phyloP scores from a whole-genome alignment of 345 rosid genomes.

The Pseudoturritis turrita region DNA sequence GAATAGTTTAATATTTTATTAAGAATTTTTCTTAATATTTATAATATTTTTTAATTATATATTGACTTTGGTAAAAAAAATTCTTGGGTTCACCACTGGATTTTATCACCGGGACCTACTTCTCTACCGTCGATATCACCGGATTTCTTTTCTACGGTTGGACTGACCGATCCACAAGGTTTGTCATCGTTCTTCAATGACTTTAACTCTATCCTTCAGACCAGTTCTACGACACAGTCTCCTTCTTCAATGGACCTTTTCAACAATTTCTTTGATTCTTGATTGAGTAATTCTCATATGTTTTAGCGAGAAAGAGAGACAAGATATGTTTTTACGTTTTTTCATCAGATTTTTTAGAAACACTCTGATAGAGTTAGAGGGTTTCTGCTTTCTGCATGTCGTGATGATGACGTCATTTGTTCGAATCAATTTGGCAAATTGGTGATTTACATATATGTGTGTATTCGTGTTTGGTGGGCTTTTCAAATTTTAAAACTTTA shows the following conservation, averaged over 20 bases:
- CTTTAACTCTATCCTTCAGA: constrained; percentile 47
- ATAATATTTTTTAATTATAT: too few species aligned
- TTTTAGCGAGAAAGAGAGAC: too few species aligned
- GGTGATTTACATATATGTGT: constrained; percentile 12
- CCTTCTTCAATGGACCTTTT: constrained; percentile 52
- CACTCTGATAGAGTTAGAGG: neutral
- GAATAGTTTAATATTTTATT: too few species aligned
- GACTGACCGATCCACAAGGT: constrained; percentile 5
- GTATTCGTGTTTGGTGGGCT: constrained; percentile 31
- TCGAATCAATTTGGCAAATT: constrained; percentile 14
- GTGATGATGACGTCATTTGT: constrained; percentile 13
- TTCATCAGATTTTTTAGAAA: neutral
- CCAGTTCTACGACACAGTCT: constrained; percentile 43
- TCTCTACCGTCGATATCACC: constrained; percentile 59
- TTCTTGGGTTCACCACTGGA: too few species aligned
- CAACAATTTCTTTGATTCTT: constrained; percentile 63
- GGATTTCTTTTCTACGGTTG: constrained; percentile 54
- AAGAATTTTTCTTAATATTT: too few species aligned
- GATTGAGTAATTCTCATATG: too few species aligned
- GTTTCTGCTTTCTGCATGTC: neutral
- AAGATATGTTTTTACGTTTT: neutral
- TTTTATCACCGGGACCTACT: constrained; percentile 70
- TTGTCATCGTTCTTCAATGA: constrained; percentile 39
- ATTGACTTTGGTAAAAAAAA: too few species aligned
- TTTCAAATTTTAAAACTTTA: neutral